Conservation (phyloP, 2,329 filamentous ascomycete genomes). For the Curvularia hawaiiensis region DNA sequence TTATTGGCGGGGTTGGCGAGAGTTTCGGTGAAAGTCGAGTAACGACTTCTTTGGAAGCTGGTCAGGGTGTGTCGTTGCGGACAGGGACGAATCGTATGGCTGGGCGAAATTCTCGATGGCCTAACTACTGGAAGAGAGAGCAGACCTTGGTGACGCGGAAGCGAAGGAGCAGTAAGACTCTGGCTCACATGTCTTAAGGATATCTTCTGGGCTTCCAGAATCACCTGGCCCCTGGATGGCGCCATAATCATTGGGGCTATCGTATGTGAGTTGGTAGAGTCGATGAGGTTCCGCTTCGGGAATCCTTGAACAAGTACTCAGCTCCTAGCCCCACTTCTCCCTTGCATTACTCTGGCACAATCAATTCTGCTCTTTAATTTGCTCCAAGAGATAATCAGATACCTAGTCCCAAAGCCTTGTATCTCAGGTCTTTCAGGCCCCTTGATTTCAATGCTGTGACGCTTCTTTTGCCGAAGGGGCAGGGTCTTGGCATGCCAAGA, state of each 20-base stretch:
- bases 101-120: neutral
- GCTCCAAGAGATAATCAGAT: neutral
- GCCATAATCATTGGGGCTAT: slow-evolving; percentile 18
- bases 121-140: slow-evolving; percentile 2
- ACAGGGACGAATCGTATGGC: neutral
- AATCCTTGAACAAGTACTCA: slow-evolving; percentile 1
- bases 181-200: neutral
- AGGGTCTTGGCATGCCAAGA: neutral
- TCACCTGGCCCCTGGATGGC: slow-evolving; percentile 22
- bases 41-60: slow-evolving; percentile 4
- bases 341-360: neutral
- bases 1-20: slow-evolving; percentile 39
- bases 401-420: too few relatives aligned
- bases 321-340: slow-evolving; percentile 9
- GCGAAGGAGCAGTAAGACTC: too few relatives aligned
- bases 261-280: slow-evolving; percentile 13
- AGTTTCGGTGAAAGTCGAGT: slow-evolving; percentile 37
- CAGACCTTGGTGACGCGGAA: neutral
- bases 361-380: neutral
- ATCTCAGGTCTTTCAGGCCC: neutral
- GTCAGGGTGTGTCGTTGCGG: neutral
- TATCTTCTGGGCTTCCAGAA: neutral
- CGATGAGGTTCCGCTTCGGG: slow-evolving; percentile 8
- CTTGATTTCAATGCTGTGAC: neutral
- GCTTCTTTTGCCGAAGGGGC: neutral